phyloP scores from a whole-genome alignment of 2,329 filamentous ascomycete genomes.

The Aspergillus sp. region DNA sequence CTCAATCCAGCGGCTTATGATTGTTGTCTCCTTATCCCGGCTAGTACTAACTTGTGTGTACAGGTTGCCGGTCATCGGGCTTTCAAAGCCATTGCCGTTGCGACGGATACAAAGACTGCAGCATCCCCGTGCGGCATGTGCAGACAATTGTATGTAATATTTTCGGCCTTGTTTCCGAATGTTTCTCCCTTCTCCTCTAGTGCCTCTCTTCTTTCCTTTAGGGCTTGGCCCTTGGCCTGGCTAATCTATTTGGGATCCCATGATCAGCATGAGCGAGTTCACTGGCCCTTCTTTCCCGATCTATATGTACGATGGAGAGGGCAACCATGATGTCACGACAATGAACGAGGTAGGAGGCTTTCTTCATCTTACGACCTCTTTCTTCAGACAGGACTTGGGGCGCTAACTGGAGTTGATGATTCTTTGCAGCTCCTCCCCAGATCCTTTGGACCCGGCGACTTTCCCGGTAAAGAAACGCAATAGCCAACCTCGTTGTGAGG shows the following conservation, averaged over 20 bases:
- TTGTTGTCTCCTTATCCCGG: too few relatives aligned
- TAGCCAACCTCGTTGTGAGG: not conserved
- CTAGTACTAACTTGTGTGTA: not conserved
- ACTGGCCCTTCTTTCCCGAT: constrained; percentile 69
- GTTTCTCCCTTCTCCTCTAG: not conserved
- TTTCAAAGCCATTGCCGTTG: constrained; percentile 80
- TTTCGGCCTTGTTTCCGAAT: not conserved
- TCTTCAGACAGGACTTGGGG: not conserved
- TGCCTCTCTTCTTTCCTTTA: not conserved
- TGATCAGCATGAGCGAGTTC: constrained; percentile 67
- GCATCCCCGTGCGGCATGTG: constrained; percentile 90
- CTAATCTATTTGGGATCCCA: constrained; percentile 6
- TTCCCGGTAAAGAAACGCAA: constrained; percentile 35
- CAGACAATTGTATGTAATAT: constrained; percentile 69
- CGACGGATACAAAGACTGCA: constrained; percentile 71
- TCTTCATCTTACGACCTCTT: not conserved
- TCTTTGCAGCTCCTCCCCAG: constrained; percentile 60
- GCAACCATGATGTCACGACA: constrained; percentile 52
- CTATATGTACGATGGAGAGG: constrained; percentile 88
- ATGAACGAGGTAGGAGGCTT: constrained; percentile 39
- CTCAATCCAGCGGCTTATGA: not conserved
- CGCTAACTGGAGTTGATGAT: constrained; percentile 1
- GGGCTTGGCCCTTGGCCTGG: not conserved
- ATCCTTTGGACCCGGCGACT: constrained; percentile 65
- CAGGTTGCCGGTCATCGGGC: constrained; percentile 47